A percentile compares a stretch with the other conserved stretches of the same genome.
phyloP scores from a whole-genome alignment of 768 basidiomycete genomes.

The Punctularia strigosozonata region DNA sequence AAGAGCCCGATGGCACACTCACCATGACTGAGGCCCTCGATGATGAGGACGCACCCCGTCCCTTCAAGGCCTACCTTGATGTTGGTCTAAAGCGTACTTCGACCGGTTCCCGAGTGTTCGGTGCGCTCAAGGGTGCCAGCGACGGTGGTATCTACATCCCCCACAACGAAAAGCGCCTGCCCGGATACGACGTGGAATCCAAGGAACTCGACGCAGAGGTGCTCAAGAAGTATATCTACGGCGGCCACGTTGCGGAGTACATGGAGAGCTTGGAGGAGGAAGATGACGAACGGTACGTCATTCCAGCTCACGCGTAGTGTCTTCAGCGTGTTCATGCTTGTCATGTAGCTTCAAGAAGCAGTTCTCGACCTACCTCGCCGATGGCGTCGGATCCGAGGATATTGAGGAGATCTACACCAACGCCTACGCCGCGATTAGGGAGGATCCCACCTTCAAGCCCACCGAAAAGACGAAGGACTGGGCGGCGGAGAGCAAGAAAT shows the following conservation, averaged over 20 bases:
- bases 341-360: slow-evolving; percentile 85
- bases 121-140: slow-evolving; percentile 95
- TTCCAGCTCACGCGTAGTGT: not conserved
- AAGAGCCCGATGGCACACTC: slow-evolving; percentile 84
- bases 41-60: slow-evolving; percentile 87
- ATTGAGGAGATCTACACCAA: slow-evolving; percentile 93
- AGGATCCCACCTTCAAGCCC: slow-evolving; percentile 84
- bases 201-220: slow-evolving; percentile 92
- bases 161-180: slow-evolving; percentile 96
- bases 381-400: slow-evolving; percentile 91
- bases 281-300: slow-evolving; percentile 82
- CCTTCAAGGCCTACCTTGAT: slow-evolving; percentile 99
- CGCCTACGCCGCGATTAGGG: slow-evolving; percentile 92
- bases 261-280: slow-evolving; percentile 99
- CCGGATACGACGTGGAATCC: slow-evolving; percentile 87
- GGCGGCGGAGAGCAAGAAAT: slow-evolving; percentile 75
- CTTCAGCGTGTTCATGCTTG: slow-evolving; percentile 6
- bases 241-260: slow-evolving; percentile 97
- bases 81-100: slow-evolving; percentile 97
- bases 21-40: slow-evolving; percentile 76
- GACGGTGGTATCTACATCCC: slow-evolving; percentile 98
- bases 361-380: slow-evolving; percentile 89
- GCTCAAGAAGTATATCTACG: slow-evolving; percentile 95
- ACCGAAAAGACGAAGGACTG: slow-evolving; percentile 86
- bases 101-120: slow-evolving; percentile 94